Evolutionary conservation across 108 stramenopile species (phyloP).

Genomic region (Conticribra guillardii): DNA sequence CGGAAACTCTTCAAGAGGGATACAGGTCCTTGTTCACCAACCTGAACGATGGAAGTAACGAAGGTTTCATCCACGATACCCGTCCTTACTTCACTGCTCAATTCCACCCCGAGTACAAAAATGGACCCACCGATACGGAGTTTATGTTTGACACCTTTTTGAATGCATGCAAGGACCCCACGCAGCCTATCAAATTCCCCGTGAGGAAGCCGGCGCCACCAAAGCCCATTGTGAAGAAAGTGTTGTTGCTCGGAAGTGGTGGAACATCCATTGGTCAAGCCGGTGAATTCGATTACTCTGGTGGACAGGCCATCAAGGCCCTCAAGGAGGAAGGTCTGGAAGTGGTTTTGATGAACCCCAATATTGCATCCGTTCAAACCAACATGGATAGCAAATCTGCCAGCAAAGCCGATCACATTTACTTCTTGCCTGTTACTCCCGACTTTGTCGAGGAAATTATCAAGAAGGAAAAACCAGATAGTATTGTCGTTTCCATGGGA

Average conservation of each 20-base stretch:
- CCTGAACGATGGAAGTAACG: constrained; percentile 97
- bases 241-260: constrained; percentile 96
- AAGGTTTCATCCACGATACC: constrained; percentile 94
- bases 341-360: constrained; percentile 99
- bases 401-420: constrained; percentile 93
- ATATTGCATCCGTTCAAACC: constrained; percentile 99
- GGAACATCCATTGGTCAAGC: constrained; percentile 99
- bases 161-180: constrained; percentile 69
- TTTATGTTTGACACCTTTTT: constrained; percentile 99
- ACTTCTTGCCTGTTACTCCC: constrained; percentile 97
- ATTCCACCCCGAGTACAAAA: constrained; percentile 97
- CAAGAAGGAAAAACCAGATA: constrained; percentile 96
- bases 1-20: constrained; percentile 76
- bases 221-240: constrained; percentile 85
- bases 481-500: constrained; percentile 97
- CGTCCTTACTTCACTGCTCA: constrained; percentile 98
- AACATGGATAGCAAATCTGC: constrained; percentile 91
- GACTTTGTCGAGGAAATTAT: constrained; percentile 97
- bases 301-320: constrained; percentile 98
- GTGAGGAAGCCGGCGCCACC: constrained; percentile 68
- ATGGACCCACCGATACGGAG: constrained; percentile 97
- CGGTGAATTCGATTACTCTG: constrained; percentile 99
- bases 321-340: constrained; percentile 98
- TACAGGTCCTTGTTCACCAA: constrained; percentile 97
- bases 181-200: constrained; percentile 74